Evolutionary conservation across 2,329 filamentous ascomycete species (phyloP), one percentile per base, ranked within the genome.

Genomic region (Pestalotiopsis sp.): DNA sequence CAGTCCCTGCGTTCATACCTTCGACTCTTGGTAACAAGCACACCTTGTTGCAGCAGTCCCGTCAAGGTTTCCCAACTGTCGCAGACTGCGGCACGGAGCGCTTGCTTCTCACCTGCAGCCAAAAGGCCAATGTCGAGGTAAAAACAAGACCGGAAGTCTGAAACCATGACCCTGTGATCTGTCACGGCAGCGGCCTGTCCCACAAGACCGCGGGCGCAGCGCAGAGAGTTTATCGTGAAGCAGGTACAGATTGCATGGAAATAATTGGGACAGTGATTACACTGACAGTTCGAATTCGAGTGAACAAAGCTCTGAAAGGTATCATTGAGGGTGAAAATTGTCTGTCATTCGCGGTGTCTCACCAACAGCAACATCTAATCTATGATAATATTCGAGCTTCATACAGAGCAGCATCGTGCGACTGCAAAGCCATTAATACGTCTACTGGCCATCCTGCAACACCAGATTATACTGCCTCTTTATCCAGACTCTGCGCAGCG

Each of bases 401-500:
- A 9, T 36, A 2, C 1, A 36, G 31, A 36, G 31, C n/a, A 49
- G 39, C n/a, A 49, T 49, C 14, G n/a, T n/a, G 41, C n/a, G n/a
- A 52, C 11, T 20, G 45, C 45, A n/a, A n/a, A 11, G 23, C 45
- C 11, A 23, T 23, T 9, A 3, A n/a, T 6, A 52, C 45, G 9
- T 20, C 31, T 52, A 7, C 4, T 52, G 45, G 7, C 17, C 45
- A 23, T 20, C 14, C 45, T n/a, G 45, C 14, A 4, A 20, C 20
- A n/a, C 20, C n/a, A 59, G 25, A 62, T 62, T 20, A 62, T 38
- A 27, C 31, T 1, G 59, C 59, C 31, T 39, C 59, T 39, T 31
- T 62, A 36, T 62, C 59, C 5, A 62, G 36, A 39, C 59, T 62
- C 59, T 62, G 59, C 31, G 59, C 59, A 17, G 38, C 27, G 31